Evolutionary conservation across 2,329 filamentous ascomycete genomes (phyloP).

Genomic region (Sordariomycetes sp.): DNA sequence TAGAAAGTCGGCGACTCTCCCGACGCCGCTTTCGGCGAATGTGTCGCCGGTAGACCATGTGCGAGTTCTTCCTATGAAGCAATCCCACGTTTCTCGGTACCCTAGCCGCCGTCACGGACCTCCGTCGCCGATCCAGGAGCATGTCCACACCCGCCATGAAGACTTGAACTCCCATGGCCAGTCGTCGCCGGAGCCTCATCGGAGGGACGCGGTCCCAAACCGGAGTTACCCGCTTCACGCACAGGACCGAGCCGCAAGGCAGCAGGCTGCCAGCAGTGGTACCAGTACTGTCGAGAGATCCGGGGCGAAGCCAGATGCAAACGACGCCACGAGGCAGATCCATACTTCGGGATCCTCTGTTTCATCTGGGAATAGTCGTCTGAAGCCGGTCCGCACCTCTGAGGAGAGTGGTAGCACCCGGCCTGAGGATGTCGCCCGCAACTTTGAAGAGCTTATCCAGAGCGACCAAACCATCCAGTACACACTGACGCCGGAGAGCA

Average conservation of each 20-base stretch:
- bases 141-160: conserved; percentile 16
- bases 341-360: conserved; percentile 37
- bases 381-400: conserved; percentile 40
- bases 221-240: background rate
- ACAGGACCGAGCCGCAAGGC: background rate
- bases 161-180: conserved; percentile 18
- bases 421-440: conserved; percentile 46
- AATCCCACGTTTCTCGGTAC: conserved; percentile 10
- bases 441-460: conserved; percentile 69
- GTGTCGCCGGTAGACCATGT: background rate
- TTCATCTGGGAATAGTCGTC: conserved; percentile 33
- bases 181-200: conserved; percentile 16
- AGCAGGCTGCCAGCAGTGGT: background rate
- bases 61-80: background rate
- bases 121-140: conserved; percentile 10
- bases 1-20: conserved; percentile 2
- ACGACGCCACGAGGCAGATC: conserved; percentile 17
- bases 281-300: conserved; percentile 20
- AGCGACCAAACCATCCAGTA: conserved; percentile 75
- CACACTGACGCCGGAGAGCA: conserved; percentile 66
- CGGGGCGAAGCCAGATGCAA: background rate
- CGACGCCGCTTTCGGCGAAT: background rate
- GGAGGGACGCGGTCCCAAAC: conserved; percentile 12
- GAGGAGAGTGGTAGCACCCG: conserved; percentile 37
- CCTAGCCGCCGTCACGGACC: conserved; percentile 7